phyloP scores from a whole-genome alignment of 306 rosid genomes.

The Gastrolobium villosum region DNA sequence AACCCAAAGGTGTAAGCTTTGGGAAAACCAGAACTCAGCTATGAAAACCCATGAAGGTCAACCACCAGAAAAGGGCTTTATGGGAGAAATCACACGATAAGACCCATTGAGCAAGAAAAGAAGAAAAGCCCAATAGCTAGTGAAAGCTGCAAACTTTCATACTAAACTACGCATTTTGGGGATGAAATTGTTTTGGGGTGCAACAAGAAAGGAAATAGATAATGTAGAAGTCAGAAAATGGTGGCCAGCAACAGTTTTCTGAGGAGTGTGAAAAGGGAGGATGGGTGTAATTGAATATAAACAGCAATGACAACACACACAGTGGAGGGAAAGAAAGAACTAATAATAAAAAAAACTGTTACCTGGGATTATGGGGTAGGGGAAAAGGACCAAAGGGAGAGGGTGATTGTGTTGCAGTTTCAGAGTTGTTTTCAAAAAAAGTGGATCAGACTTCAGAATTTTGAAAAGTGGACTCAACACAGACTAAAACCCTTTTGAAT shows the following conservation, averaged over 20 bases:
- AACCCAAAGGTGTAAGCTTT: conserved; percentile 24
- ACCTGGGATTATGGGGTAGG: background rate
- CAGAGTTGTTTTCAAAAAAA: background rate
- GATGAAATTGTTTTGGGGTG: conserved; percentile 26
- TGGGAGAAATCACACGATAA: background rate
- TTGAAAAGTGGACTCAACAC: conserved; percentile 35
- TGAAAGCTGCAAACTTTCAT: conserved; percentile 48
- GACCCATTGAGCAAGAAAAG: conserved; percentile 31
- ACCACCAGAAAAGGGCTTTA: background rate
- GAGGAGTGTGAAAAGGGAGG: background rate
- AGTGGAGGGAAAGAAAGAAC: conserved; percentile 30
- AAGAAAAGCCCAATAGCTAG: conserved; percentile 1
- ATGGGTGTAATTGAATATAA: conserved; percentile 45
- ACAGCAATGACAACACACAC: conserved; percentile 44
- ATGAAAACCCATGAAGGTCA: conserved; percentile 11
- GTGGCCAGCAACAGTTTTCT: background rate
- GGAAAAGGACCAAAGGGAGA: conserved; percentile 28
- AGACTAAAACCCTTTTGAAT: conserved; percentile 12
- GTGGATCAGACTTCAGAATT: conserved; percentile 37
- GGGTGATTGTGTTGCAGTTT: conserved; percentile 32
- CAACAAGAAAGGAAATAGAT: background rate
- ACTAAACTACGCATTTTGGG: background rate
- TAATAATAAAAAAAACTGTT: background rate
- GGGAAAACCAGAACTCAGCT: conserved; percentile 26
- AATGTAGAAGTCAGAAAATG: conserved; percentile 39